A percentile compares a stretch with the other conserved stretches of the same genome.
Conservation (phyloP, 2,329 filamentous ascomycete species). For the Aspergillus vadensis region DNA sequence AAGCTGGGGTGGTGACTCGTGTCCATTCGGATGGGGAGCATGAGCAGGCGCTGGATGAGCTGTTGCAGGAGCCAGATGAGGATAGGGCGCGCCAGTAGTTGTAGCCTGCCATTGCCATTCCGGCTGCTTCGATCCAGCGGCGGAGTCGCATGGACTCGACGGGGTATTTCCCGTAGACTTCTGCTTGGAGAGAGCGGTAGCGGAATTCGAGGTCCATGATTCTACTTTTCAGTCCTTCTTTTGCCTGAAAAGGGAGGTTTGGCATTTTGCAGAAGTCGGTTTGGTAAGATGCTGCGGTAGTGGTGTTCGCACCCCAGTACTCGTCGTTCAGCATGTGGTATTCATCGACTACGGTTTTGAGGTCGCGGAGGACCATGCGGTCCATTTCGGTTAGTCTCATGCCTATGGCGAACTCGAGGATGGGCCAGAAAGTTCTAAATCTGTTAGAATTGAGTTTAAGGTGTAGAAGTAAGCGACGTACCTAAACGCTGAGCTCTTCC, state of each 20-base stretch:
- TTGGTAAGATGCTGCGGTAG: background rate
- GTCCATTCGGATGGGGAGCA: background rate
- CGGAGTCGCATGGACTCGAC: conserved; percentile 2
- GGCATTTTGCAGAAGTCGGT: background rate
- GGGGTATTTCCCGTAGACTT: conserved; percentile 1
- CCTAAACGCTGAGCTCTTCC: background rate
- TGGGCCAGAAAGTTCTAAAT: background rate
- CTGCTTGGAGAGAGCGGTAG: background rate
- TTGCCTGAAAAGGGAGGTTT: background rate
- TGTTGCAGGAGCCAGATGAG: background rate
- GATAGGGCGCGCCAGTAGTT: conserved; percentile 4
- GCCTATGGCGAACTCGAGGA: background rate
- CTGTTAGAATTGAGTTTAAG: background rate
- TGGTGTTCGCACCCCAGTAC: background rate
- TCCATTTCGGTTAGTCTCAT: background rate
- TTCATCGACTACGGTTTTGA: background rate
- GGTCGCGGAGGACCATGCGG: background rate
- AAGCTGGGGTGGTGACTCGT: background rate
- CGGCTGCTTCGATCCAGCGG: conserved; percentile 4
- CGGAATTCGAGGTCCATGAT: conserved; percentile 1
- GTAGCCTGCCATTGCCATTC: conserved; percentile 3
- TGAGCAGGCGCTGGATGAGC: background rate
- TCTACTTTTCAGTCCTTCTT: background rate
- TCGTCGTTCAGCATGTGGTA: background rate
- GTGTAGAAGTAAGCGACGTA: background rate